Evolutionary conservation across 148 eudicot species (phyloP).

Genomic region (Vaccinium darrowii): DNA sequence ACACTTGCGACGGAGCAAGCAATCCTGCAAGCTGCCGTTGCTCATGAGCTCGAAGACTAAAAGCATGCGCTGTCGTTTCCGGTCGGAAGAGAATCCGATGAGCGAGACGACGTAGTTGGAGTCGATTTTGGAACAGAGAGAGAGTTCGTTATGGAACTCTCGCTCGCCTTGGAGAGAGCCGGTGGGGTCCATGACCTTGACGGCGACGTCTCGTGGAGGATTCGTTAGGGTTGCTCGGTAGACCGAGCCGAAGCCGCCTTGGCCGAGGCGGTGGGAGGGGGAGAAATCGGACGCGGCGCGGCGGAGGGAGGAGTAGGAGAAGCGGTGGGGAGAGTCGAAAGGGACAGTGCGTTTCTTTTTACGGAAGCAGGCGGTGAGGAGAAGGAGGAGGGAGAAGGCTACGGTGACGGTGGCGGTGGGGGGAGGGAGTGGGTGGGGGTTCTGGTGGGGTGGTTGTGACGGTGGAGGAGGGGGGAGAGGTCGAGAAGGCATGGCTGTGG

Average conservation of each 20-base stretch:
- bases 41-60: constrained; percentile 80
- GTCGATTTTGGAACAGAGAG: constrained; percentile 47
- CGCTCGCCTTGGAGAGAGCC: constrained; percentile 92
- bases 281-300: constrained; percentile 59
- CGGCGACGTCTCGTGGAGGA: constrained; percentile 40
- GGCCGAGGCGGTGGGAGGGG: constrained; percentile 62
- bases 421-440: constrained; percentile 27
- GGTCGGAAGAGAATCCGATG: constrained; percentile 66
- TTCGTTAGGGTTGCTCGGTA: constrained; percentile 41
- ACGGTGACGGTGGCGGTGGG: constrained; percentile 27
- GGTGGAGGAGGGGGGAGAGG: background rate
- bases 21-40: constrained; percentile 87
- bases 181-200: constrained; percentile 64
- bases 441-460: background rate
- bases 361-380: constrained; percentile 48
- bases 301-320: constrained; percentile 66
- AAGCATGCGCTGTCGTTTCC: constrained; percentile 62
- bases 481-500: constrained; percentile 18
- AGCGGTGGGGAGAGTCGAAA: constrained; percentile 45
- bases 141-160: constrained; percentile 86
- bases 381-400: constrained; percentile 53
- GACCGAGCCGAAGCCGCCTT: constrained; percentile 86
- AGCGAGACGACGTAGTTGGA: constrained; percentile 54
- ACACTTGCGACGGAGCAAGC: constrained; percentile 54
- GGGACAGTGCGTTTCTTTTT: constrained; percentile 32